Percentiles rank a stretch among this genome's conserved stretches.
phyloP scores from a whole-genome alignment of 2,329 filamentous ascomycete genomes.

The Septoria linicola region DNA sequence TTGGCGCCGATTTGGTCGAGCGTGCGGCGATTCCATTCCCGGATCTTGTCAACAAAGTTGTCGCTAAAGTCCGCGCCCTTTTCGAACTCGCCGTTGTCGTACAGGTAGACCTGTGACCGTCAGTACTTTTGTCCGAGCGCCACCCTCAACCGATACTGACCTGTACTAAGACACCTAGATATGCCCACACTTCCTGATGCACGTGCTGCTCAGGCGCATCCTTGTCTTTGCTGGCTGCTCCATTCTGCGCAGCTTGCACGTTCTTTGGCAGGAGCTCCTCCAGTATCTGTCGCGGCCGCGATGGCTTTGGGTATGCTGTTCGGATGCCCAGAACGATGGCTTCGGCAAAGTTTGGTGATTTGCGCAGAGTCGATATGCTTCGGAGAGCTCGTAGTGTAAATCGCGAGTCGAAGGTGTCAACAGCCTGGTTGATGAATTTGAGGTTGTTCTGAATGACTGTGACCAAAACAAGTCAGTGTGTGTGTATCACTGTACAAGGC shows the following conservation, averaged over 20 bases:
- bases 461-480: background rate
- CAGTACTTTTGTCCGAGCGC: conserved; percentile 6
- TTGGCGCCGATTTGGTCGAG: conserved; percentile 91
- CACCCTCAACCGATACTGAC: conserved; percentile 20
- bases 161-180: conserved; percentile 40
- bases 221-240: conserved; percentile 24
- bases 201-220: conserved; percentile 31
- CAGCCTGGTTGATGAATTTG: conserved; percentile 83
- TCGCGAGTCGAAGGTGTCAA: conserved; percentile 88
- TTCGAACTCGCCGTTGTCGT: conserved; percentile 78
- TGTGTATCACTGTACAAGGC: conserved; percentile 14
- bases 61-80: conserved; percentile 81
- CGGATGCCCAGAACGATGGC: conserved; percentile 37
- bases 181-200: conserved; percentile 41
- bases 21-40: conserved; percentile 86
- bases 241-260: conserved; percentile 22
- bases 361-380: conserved; percentile 93
- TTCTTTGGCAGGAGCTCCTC: conserved; percentile 36
- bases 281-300: conserved; percentile 34
- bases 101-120: conserved; percentile 76
- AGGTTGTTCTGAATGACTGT: conserved; percentile 96
- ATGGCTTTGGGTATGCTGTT: conserved; percentile 36
- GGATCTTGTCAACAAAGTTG: conserved; percentile 78
- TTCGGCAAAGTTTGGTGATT: conserved; percentile 55
- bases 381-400: conserved; percentile 92